Conservation (phyloP, 2,329 filamentous ascomycete species). For the Canariomyces notabilis region DNA sequence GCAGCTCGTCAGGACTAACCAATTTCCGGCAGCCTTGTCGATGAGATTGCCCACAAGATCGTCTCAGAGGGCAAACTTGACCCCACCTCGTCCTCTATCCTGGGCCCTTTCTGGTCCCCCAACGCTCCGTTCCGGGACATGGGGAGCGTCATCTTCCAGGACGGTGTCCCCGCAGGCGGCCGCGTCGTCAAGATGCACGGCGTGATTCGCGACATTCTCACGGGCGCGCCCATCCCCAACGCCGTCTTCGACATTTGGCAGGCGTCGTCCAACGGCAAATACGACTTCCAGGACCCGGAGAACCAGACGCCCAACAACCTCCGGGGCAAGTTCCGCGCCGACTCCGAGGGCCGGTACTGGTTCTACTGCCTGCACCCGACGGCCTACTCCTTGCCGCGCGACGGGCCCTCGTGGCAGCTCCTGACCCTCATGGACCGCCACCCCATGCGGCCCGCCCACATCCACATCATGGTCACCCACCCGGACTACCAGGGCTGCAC, state of each 20-base stretch:
- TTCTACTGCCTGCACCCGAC: constrained; percentile 53
- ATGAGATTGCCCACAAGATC: constrained; percentile 72
- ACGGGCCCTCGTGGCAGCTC: constrained; percentile 50
- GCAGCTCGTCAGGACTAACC: not conserved
- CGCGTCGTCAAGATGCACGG: constrained; percentile 63
- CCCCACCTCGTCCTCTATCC: constrained; percentile 69
- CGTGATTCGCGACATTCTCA: constrained; percentile 47
- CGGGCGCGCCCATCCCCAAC: constrained; percentile 58
- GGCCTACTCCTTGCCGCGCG: constrained; percentile 36
- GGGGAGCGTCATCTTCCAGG: constrained; percentile 59
- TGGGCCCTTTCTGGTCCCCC: constrained; percentile 79
- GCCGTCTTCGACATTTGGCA: constrained; percentile 76
- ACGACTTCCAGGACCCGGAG: constrained; percentile 63
- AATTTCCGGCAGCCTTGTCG: constrained; percentile 51
- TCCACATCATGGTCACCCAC: constrained; percentile 50
- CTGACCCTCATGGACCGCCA: constrained; percentile 51
- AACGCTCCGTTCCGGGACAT: constrained; percentile 66
- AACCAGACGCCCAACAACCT: constrained; percentile 61
- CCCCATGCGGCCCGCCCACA: constrained; percentile 53
- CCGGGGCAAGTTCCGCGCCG: constrained; percentile 60
- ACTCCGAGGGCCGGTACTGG: constrained; percentile 55
- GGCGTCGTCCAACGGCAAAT: constrained; percentile 64
- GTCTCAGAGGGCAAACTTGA: constrained; percentile 43
- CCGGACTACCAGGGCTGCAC: constrained; percentile 31
- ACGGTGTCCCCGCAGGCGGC: constrained; percentile 42